Evolutionary conservation across 1,284 basidiomycete genomes (phyloP).

Genomic region (Boletus mariae): DNA sequence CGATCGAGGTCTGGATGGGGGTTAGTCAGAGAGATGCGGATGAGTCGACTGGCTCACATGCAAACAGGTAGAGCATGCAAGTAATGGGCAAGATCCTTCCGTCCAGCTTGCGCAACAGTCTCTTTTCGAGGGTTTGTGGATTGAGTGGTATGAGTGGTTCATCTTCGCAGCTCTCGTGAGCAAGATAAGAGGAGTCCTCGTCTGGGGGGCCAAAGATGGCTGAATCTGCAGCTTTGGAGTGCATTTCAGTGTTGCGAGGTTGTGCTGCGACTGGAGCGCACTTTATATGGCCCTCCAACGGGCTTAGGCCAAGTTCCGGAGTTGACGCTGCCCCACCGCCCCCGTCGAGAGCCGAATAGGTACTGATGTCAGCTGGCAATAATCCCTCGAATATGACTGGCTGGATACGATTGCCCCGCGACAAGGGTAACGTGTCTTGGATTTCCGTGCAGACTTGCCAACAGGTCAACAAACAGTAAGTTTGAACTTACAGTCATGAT

Average conservation of each 20-base stretch:
- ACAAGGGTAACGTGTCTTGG: background rate
- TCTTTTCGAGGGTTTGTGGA: slow-evolving; percentile 44
- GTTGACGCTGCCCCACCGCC: background rate
- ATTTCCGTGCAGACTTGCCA: no score
- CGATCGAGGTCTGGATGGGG: slow-evolving; percentile 58
- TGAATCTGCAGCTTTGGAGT: slow-evolving; percentile 15
- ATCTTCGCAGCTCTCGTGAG: slow-evolving; percentile 8
- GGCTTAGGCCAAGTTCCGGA: background rate
- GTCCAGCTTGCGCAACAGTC: slow-evolving; percentile 64
- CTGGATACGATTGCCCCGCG: background rate
- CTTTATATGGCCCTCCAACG: background rate
- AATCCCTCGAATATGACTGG: background rate
- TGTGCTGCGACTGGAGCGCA: background rate
- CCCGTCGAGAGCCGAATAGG: background rate
- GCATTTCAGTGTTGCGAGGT: background rate
- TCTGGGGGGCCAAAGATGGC: slow-evolving; percentile 5
- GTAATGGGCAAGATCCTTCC: slow-evolving; percentile 63
- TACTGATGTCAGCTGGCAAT: background rate
- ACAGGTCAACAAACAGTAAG: no score
- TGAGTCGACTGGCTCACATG: slow-evolving; percentile 47
- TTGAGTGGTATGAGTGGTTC: slow-evolving; percentile 26
- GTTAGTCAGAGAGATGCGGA: background rate
- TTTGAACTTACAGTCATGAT: no score
- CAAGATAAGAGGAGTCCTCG: background rate
- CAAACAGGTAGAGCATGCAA: slow-evolving; percentile 71